A percentile compares a stretch with the other conserved stretches of the same genome.
Evolutionary conservation across 1,284 basidiomycete species (phyloP).

Genomic region (Ceratobasidium sp.): DNA sequence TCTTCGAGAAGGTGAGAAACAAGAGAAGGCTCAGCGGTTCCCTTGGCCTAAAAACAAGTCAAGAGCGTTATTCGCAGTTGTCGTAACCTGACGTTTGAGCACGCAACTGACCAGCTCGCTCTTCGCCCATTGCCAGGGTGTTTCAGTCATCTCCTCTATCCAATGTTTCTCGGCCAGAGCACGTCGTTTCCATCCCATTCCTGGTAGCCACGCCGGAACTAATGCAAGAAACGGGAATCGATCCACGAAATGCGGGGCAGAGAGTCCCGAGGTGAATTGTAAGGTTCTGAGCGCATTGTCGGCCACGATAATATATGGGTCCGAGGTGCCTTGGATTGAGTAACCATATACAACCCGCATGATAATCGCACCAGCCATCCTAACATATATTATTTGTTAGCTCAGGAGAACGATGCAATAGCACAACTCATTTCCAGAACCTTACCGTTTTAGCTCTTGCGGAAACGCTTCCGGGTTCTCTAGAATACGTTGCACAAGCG

Average conservation of each 20-base stretch:
- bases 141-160: neutral
- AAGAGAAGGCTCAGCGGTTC: conserved; percentile 11
- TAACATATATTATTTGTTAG: neutral
- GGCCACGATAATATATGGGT: conserved; percentile 1
- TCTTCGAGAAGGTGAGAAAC: conserved; percentile 11
- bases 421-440: neutral
- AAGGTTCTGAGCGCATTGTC: conserved; percentile 5
- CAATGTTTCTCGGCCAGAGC: neutral
- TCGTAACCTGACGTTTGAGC: neutral
- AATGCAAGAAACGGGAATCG: conserved; percentile 8
- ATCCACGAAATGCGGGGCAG: neutral
- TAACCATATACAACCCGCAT: conserved; percentile 29
- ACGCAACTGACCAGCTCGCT: conserved; percentile 4
- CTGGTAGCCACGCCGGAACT: conserved; percentile 44
- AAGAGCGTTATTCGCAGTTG: neutral
- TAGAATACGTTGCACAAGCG: conserved; percentile 6
- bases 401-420: neutral
- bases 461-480: conserved; percentile 12
- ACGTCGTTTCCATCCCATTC: conserved; percentile 37
- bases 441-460: conserved; percentile 19
- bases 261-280: neutral
- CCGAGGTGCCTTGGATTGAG: neutral
- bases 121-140: conserved; percentile 16
- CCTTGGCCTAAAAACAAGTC: neutral
- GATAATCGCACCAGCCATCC: conserved; percentile 15